Conservation (phyloP, 495 filamentous ascomycete species). For the Daldinia grandis region DNA sequence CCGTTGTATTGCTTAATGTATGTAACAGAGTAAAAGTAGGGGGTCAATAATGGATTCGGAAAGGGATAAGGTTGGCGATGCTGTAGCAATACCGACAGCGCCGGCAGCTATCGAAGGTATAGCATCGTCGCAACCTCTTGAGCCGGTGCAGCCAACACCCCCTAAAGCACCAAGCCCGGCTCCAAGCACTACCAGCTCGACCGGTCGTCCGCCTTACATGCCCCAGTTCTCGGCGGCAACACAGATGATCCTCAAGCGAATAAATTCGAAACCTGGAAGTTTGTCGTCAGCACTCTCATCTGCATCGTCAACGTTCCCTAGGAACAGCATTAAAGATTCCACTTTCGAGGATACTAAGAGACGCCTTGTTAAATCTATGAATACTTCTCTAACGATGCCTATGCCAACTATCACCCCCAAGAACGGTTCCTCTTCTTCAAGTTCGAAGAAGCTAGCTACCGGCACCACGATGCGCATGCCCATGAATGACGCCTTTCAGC, state of each 20-base stretch:
- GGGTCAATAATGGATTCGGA: slow-evolving; percentile 13
- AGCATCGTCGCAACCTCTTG: neutral
- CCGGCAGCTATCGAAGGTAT: neutral
- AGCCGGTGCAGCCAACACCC: slow-evolving; percentile 4
- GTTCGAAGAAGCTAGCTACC: neutral
- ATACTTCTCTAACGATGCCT: slow-evolving; percentile 58
- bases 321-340: slow-evolving; percentile 47
- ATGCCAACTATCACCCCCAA: slow-evolving; percentile 49
- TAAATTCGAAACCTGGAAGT: slow-evolving; percentile 53
- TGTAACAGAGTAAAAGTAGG: neutral
- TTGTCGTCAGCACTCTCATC: slow-evolving; percentile 49
- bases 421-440: neutral
- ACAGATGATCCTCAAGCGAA: slow-evolving; percentile 65
- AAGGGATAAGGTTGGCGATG: slow-evolving; percentile 16
- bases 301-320: slow-evolving; percentile 40
- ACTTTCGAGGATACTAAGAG: slow-evolving; percentile 59
- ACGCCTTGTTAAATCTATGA: slow-evolving; percentile 59
- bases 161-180: slow-evolving; percentile 31
- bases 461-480: slow-evolving; percentile 32
- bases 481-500: slow-evolving; percentile 38
- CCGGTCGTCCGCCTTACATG: slow-evolving; percentile 51
- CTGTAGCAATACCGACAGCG: neutral
- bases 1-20: neutral
- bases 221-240: slow-evolving; percentile 65
- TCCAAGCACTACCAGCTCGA: slow-evolving; percentile 31